phyloP scores from a whole-genome alignment of 139 green algal species.

The Chlorella sorokiniana region DNA sequence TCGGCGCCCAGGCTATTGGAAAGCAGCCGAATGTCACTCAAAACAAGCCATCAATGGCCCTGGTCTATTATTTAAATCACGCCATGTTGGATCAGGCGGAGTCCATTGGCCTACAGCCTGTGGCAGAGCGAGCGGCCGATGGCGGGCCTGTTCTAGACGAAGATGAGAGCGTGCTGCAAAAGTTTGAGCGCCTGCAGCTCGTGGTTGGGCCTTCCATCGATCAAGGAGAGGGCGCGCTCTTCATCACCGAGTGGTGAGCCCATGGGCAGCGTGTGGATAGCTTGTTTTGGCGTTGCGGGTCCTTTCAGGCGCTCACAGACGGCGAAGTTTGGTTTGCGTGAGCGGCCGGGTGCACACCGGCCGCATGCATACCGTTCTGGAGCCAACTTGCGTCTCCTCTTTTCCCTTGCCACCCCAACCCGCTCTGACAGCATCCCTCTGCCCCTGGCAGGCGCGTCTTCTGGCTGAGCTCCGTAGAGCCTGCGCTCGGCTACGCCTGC shows the following conservation, averaged over 20 bases:
- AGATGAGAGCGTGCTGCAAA: conserved; percentile 19
- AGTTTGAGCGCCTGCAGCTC: conserved; percentile 37
- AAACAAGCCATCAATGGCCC: too few species aligned
- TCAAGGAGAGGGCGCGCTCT: conserved; percentile 32
- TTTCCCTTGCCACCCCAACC: neutral
- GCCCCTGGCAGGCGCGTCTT: conserved; percentile 38
- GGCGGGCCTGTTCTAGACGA: conserved; percentile 34
- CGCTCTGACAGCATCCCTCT: neutral
- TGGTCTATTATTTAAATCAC: neutral
- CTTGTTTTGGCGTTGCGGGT: neutral
- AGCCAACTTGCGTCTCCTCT: neutral
- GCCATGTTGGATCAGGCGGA: neutral
- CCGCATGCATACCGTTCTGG: neutral
- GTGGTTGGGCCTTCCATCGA: conserved; percentile 17
- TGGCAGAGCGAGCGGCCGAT: neutral
- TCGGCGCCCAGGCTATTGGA: too few species aligned
- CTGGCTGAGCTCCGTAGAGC: conserved; percentile 14
- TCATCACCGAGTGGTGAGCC: conserved; percentile 31
- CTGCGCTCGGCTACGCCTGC: neutral
- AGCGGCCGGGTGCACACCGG: neutral
- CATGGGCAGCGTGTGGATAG: neutral
- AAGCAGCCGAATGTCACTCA: too few species aligned
- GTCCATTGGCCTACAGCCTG: conserved; percentile 15
- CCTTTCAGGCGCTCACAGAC: neutral
- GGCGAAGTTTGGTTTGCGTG: too few species aligned